Conservation (phyloP, 2,329 filamentous ascomycete species). For the Cladosporium halotolerans region DNA sequence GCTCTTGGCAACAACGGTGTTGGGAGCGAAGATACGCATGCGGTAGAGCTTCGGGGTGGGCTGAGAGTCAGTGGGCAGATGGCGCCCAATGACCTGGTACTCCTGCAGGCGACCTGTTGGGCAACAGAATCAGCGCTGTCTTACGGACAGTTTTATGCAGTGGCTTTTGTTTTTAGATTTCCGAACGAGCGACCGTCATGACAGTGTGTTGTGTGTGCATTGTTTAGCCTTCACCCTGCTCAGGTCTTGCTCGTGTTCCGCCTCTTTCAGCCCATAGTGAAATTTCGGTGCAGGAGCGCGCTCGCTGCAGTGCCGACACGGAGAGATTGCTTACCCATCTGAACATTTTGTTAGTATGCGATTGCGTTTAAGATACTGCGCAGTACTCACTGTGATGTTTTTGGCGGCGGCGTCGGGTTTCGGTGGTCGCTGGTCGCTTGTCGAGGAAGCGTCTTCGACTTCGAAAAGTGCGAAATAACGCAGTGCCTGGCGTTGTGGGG, state of each 20-base stretch:
- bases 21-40: constrained; percentile 99
- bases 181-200: constrained; percentile 6
- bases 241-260: constrained; percentile 14
- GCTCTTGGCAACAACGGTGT: constrained; percentile 97
- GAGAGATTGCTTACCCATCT: constrained; percentile 55
- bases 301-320: constrained; percentile 16
- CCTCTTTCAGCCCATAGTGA: constrained; percentile 24
- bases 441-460: constrained; percentile 5
- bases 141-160: constrained; percentile 22
- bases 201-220: not conserved
- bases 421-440: constrained; percentile 15
- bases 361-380: not conserved
- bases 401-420: constrained; percentile 10
- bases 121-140: constrained; percentile 33
- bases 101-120: constrained; percentile 92
- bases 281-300: constrained; percentile 13
- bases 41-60: constrained; percentile 98
- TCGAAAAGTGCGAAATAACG: constrained; percentile 9
- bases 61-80: constrained; percentile 96
- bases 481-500: constrained; percentile 11
- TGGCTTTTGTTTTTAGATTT: not conserved
- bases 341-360: constrained; percentile 26
- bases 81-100: constrained; percentile 99
- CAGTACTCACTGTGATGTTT: constrained; percentile 23
- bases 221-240: constrained; percentile 2